phyloP scores from a whole-genome alignment of 2,329 filamentous ascomycete genomes.

The Trichoderma oligosporum region DNA sequence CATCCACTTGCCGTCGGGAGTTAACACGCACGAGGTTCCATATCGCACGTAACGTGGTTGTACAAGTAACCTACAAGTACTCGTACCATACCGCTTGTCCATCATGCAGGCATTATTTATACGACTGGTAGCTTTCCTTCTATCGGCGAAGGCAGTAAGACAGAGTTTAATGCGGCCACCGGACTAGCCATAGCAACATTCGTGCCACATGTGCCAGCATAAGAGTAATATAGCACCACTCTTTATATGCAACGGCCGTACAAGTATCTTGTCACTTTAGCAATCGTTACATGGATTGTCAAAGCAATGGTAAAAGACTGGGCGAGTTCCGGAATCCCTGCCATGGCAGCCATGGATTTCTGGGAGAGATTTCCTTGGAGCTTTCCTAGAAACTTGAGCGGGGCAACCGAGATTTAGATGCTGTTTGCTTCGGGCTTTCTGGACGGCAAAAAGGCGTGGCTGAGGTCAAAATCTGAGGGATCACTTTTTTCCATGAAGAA shows the following conservation, averaged over 20 bases:
- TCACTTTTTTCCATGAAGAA: neutral
- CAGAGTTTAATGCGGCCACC: conserved; percentile 5
- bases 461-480: neutral
- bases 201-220: neutral
- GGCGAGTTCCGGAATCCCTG: conserved; percentile 4
- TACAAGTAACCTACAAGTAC: too few species aligned
- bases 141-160: neutral
- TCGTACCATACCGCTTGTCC: neutral
- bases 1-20: neutral
- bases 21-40: neutral
- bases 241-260: neutral
- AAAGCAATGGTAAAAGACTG: neutral
- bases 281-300: neutral
- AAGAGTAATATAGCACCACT: neutral
- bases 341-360: neutral
- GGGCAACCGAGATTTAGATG: neutral
- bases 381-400: neutral
- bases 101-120: neutral
- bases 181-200: neutral
- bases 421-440: neutral
- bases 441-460: neutral
- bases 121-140: neutral
- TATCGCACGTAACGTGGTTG: neutral
- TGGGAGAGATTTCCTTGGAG: neutral
- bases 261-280: neutral